Base-by-base conservation (phyloP, 371 early-diverging fungal genomes). In the Mucor lusitanicus region DNA sequence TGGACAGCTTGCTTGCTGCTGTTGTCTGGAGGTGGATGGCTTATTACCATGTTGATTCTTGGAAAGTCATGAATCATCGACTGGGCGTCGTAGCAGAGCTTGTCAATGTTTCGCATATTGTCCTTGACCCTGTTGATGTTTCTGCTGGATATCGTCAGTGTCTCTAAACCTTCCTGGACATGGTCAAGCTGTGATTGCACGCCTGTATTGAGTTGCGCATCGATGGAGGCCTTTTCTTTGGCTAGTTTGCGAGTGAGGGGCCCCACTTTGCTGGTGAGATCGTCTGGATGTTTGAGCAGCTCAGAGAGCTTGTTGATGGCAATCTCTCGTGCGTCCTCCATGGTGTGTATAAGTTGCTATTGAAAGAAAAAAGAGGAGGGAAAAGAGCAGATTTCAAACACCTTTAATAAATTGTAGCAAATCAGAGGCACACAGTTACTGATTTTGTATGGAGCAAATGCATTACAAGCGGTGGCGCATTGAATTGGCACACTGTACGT, bases 151-250 rank as follows among this genome's bases (percentile, higher is more conserved):
- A 82, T 68, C 25, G 79, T 78, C 39, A 98, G 77, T 32, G 89
- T 86, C 63, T 95, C 93, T 33, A 98, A 76, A 28, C 97, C 97
- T 65, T 91, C 89, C 70, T 93, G 92, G 9, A 94, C 92, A 68
- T 94, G 94, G 78, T 96, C 96, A 50, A 97, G 88, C 75, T 95
- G 97, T 40, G 89, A 80, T 78, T 97, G 96, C 50, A 95, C 95
- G 19, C 92, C 95, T 4, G 95, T 91, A 71, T 94, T 95, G 37
- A 98, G 87, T 73, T 97, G 98, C 23, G 97, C 96, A 75, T 98
- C 98, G 27, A 97, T 90, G 13, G 92, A 87, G 3, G 95, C 93
- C 76, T 96, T 95, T 81, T 98, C 99, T 63, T 91, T 89, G 3
- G 90, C 88, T 40, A 96, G 82, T 72, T 94, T 94, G 55, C 91